A percentile compares a stretch with the other conserved stretches of the same genome.
Evolutionary conservation across 2,329 filamentous ascomycete species (phyloP).

Genomic region (Pyricularia sp.): DNA sequence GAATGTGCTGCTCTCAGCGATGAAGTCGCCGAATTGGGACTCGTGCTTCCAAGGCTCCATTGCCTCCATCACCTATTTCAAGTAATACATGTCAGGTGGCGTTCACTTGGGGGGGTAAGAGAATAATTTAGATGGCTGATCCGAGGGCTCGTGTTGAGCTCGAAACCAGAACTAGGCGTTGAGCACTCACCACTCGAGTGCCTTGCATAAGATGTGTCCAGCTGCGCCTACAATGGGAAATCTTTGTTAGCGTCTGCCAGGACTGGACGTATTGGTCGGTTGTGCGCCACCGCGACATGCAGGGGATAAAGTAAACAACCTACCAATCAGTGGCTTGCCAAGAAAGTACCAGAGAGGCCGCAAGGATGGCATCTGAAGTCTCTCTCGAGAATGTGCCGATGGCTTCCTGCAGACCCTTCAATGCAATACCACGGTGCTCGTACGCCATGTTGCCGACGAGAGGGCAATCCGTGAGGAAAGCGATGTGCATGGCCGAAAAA

Average conservation of each 20-base stretch:
- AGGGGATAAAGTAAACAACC: constrained; percentile 20
- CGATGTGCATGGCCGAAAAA: constrained; percentile 90
- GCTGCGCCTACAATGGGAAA: constrained; percentile 55
- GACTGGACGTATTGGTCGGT: background rate
- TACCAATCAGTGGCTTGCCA: constrained; percentile 98
- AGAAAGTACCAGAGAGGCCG: constrained; percentile 81
- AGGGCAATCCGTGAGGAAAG: constrained; percentile 77
- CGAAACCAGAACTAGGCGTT: background rate
- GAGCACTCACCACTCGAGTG: constrained; percentile 65
- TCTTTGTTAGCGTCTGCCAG: constrained; percentile 22
- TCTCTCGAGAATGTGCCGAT: constrained; percentile 76
- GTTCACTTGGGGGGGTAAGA: background rate
- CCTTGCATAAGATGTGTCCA: constrained; percentile 93
- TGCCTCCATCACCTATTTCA: constrained; percentile 64
- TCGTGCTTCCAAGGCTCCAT: constrained; percentile 91
- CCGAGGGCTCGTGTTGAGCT: background rate
- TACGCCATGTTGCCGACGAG: constrained; percentile 83
- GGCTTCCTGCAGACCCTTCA: constrained; percentile 81
- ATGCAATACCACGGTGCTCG: constrained; percentile 75
- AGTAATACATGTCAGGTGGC: background rate
- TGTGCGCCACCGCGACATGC: constrained; percentile 1
- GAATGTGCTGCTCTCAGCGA: constrained; percentile 68
- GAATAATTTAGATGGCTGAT: constrained; percentile 4
- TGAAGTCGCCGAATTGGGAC: constrained; percentile 76
- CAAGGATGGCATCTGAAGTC: constrained; percentile 85